phyloP scores from a whole-genome alignment of 208 protist species.

The Acanthamoeba culbertsoni region DNA sequence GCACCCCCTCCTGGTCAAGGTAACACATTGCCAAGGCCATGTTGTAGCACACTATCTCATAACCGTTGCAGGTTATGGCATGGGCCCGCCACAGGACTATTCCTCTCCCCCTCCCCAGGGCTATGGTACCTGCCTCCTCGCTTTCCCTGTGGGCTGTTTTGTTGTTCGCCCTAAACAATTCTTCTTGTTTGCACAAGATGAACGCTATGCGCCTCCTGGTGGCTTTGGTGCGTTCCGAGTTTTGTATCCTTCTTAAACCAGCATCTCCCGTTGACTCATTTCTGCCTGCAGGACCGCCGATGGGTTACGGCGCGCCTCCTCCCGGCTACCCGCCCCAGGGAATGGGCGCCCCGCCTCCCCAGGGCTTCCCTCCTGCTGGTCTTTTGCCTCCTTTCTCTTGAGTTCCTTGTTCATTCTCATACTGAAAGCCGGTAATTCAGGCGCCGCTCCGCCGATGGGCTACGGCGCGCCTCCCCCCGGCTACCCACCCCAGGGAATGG shows the following conservation, averaged over 20 bases:
- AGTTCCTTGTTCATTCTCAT: neutral
- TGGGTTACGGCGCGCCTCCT: neutral
- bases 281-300: neutral
- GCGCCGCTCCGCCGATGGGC: neutral
- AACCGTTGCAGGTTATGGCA: neutral
- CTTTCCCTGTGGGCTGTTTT: no score
- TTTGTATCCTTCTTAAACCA: neutral
- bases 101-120: neutral
- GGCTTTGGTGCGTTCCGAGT: neutral
- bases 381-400: neutral
- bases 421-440: no score
- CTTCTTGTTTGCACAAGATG: no score
- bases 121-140: neutral
- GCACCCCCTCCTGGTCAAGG: neutral
- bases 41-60: neutral
- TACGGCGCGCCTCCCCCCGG: neutral
- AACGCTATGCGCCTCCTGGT: neutral
- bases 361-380: neutral
- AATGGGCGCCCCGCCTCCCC: neutral
- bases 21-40: neutral
- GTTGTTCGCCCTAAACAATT: no score
- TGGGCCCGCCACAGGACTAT: constrained; percentile 1
- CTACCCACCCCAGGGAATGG: neutral
- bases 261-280: no score
- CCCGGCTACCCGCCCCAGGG: neutral